phyloP scores from a whole-genome alignment of 768 basidiomycete genomes.

The Lentinula sp. region DNA sequence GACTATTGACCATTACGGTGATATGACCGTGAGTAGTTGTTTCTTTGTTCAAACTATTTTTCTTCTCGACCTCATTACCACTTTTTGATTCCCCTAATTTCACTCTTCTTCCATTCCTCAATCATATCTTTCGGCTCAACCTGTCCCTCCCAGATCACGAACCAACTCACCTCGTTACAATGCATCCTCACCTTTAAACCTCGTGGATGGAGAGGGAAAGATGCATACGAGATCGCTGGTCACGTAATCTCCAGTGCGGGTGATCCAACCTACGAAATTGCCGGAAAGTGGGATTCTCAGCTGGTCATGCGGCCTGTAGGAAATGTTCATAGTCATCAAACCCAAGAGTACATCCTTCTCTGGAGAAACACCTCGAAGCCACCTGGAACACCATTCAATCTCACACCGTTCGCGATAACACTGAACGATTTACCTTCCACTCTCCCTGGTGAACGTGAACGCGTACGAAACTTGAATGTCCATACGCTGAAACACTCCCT shows the following conservation, averaged over 20 bases:
- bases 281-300: constrained; percentile 93
- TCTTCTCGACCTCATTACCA: neutral
- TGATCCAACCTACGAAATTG: constrained; percentile 76
- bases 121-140: no score
- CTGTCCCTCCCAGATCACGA: constrained; percentile 51
- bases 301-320: constrained; percentile 79
- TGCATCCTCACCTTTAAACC: constrained; percentile 95
- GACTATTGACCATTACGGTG: constrained; percentile 90
- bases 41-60: neutral
- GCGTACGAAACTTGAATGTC: constrained; percentile 21
- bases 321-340: constrained; percentile 31
- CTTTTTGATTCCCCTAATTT: neutral
- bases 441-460: neutral
- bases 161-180: constrained; percentile 84
- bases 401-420: constrained; percentile 91
- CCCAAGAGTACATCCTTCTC: constrained; percentile 74
- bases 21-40: constrained; percentile 70
- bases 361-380: constrained; percentile 92
- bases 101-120: no score
- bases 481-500: constrained; percentile 59
- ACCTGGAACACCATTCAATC: constrained; percentile 79
- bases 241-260: constrained; percentile 65
- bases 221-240: constrained; percentile 91
- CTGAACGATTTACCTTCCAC: constrained; percentile 77
- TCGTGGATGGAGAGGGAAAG: constrained; percentile 87